A percentile compares a stretch with the other conserved stretches of the same genome.
Evolutionary conservation across 805 yeast genomes (phyloP).

Genomic region (Starmerella sirachaensis): DNA sequence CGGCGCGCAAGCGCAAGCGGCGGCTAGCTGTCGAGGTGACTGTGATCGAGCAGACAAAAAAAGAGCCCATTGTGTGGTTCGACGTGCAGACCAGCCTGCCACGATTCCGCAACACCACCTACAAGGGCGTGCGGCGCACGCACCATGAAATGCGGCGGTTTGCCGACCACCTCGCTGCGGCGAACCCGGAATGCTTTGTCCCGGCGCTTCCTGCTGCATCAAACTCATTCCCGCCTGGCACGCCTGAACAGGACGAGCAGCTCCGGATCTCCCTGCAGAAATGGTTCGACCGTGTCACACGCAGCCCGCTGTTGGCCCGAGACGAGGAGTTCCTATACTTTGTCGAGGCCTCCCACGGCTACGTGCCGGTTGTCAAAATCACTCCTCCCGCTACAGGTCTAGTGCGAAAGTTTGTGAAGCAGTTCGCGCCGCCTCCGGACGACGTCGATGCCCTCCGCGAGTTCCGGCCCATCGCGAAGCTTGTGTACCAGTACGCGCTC

Average conservation of each 20-base stretch:
- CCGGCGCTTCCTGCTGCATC: constrained; percentile 71
- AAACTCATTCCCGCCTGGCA: constrained; percentile 72
- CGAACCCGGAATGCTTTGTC: constrained; percentile 84
- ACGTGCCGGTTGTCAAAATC: constrained; percentile 48
- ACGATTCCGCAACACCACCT: constrained; percentile 54
- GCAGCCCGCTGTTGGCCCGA: constrained; percentile 66
- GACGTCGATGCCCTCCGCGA: constrained; percentile 68
- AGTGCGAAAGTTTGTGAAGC: constrained; percentile 80
- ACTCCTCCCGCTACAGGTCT: constrained; percentile 71
- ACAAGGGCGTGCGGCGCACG: constrained; percentile 68
- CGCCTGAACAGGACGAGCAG: constrained; percentile 61
- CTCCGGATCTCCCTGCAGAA: constrained; percentile 53
- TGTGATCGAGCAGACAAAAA: constrained; percentile 59
- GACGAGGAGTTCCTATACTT: constrained; percentile 84
- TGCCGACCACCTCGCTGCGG: constrained; percentile 63
- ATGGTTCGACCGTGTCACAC: constrained; percentile 70
- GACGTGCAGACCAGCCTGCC: constrained; percentile 62
- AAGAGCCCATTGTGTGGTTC: constrained; percentile 66
- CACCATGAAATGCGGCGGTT: constrained; percentile 64
- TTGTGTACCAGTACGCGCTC: constrained; percentile 48
- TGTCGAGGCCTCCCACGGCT: constrained; percentile 63
- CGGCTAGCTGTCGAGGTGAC: constrained; percentile 46
- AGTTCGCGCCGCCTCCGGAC: constrained; percentile 83
- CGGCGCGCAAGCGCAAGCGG: constrained; percentile 24
- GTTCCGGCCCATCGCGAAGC: constrained; percentile 77